These are phyloP conservation scores for Colletotrichum sp. DNA, from an alignment of 2,329 filamentous ascomycete genomes.

Conservation along the genomic window DNA sequence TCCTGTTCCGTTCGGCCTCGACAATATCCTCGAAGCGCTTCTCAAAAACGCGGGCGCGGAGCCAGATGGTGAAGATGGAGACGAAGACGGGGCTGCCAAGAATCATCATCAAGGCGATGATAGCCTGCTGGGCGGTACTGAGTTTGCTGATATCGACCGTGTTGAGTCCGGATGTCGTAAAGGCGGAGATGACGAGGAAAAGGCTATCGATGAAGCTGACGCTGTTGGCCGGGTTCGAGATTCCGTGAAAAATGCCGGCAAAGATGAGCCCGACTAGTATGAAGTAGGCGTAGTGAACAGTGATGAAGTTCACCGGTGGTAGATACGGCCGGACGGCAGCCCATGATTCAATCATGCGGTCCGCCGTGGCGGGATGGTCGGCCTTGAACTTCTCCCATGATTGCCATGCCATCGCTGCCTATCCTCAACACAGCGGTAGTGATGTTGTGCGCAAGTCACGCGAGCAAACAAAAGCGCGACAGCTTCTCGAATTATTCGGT, in stretches of 20 bases:
- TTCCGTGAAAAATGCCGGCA: conserved; percentile 67
- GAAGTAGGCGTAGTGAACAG: conserved; percentile 72
- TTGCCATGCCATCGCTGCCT: not conserved
- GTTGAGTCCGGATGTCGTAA: conserved; percentile 72
- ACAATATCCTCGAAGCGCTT: conserved; percentile 61
- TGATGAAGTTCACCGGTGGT: conserved; percentile 64
- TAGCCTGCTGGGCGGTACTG: conserved; percentile 71
- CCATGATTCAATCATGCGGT: conserved; percentile 4
- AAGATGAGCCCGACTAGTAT: conserved; percentile 57
- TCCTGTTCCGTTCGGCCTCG: conserved; percentile 40
- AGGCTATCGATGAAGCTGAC: conserved; percentile 68
- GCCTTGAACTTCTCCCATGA: conserved; percentile 11
- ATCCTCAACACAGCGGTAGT: not conserved
- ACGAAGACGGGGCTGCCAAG: conserved; percentile 71
- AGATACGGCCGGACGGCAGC: conserved; percentile 1
- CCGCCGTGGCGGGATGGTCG: conserved; percentile 1
- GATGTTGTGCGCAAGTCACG: not conserved
- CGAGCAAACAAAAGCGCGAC: not conserved
- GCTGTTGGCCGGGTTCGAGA: conserved; percentile 54
- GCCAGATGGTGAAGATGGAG: conserved; percentile 65
- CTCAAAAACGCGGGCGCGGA: conserved; percentile 67
- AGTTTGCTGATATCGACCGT: conserved; percentile 68
- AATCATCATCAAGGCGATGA: conserved; percentile 69
- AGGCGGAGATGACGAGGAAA: conserved; percentile 70
- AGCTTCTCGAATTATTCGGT: not conserved